phyloP scores from a whole-genome alignment of 129 eudicot species.

The Chrysanthemum seticuspe region DNA sequence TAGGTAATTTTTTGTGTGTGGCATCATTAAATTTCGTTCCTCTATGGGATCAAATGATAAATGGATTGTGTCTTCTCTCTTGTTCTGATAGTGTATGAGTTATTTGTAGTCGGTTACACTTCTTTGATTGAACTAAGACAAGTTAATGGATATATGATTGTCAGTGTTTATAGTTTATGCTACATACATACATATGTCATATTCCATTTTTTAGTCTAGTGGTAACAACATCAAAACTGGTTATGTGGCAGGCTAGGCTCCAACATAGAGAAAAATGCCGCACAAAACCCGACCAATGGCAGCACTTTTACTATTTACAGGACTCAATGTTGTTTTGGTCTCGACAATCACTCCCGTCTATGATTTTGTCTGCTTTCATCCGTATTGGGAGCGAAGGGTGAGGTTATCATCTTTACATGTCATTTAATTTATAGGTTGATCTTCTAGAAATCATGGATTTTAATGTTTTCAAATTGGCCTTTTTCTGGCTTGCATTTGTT shows the following conservation, averaged over 20 bases:
- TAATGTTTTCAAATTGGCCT: too few relatives aligned
- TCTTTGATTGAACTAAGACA: not conserved
- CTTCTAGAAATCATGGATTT: too few relatives aligned
- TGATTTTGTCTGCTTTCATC: slow-evolving; percentile 88
- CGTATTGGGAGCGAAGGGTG: slow-evolving; percentile 98
- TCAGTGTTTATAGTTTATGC: not conserved
- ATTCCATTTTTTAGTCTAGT: not conserved
- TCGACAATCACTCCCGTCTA: slow-evolving; percentile 81
- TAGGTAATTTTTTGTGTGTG: too few relatives aligned
- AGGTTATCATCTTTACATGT: slow-evolving; percentile 9
- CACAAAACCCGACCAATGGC: slow-evolving; percentile 92
- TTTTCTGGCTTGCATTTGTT: too few relatives aligned
- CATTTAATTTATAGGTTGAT: not conserved
- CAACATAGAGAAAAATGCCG: slow-evolving; percentile 59
- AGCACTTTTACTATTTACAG: slow-evolving; percentile 79
- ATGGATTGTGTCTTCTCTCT: too few relatives aligned
- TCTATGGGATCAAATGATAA: too few relatives aligned
- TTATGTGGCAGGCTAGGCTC: slow-evolving; percentile 11
- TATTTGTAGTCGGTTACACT: too few relatives aligned
- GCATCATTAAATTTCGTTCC: too few relatives aligned
- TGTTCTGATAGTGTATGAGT: too few relatives aligned
- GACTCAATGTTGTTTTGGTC: slow-evolving; percentile 75
- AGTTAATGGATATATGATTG: slow-evolving; percentile 7
- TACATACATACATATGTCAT: slow-evolving; percentile 4
- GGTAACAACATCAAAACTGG: not conserved